Evolutionary conservation across 495 filamentous ascomycete species (phyloP).

Genomic region (Hapsidospora chrysogenum): DNA sequence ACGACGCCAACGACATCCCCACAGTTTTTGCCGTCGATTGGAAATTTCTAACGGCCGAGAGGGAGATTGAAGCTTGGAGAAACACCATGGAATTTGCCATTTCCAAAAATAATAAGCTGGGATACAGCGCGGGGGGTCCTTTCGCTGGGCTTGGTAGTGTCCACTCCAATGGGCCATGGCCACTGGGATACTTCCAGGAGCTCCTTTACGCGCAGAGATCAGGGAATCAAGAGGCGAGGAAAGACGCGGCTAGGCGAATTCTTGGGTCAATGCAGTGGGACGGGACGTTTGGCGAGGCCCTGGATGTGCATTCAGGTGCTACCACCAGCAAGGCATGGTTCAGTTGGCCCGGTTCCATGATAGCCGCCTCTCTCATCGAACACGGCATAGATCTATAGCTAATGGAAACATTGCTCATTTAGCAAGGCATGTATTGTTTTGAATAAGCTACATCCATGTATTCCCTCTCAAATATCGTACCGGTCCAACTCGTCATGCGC

Average conservation of each 20-base stretch:
- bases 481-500: constrained; percentile 27
- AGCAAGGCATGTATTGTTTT: too few species aligned
- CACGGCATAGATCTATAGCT: too few species aligned
- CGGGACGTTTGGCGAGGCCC: constrained; percentile 5
- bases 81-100: constrained; percentile 5
- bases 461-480: too few species aligned
- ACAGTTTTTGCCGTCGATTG: constrained; percentile 4
- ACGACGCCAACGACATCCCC: constrained; percentile 7
- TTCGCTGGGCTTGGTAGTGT: constrained; percentile 7
- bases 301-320: constrained; percentile 3
- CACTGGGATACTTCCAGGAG: constrained; percentile 6
- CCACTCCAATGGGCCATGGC: constrained; percentile 5
- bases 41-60: background rate
- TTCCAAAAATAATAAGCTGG: constrained; percentile 2
- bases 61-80: background rate
- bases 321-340: constrained; percentile 7
- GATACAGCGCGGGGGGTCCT: constrained; percentile 3
- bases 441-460: too few species aligned
- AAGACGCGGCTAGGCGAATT: constrained; percentile 4
- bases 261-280: constrained; percentile 5
- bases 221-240: background rate
- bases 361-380: background rate
- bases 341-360: constrained; percentile 5
- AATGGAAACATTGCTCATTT: too few species aligned
- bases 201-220: constrained; percentile 1